Conservation (phyloP, 2,329 filamentous ascomycete species). For the Proliferodiscus dingleyae region DNA sequence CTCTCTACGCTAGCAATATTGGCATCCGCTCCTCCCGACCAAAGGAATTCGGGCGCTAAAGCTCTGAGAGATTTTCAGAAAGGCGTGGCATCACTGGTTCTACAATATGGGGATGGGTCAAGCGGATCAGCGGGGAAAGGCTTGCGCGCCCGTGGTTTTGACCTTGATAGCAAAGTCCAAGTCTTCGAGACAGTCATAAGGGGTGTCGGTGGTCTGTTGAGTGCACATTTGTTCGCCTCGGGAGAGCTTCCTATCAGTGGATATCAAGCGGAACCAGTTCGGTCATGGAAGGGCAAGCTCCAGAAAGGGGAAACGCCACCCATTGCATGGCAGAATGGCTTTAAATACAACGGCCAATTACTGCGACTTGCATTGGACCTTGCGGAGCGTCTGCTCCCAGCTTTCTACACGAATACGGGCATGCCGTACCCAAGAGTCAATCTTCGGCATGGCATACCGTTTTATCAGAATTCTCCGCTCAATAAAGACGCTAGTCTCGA, state of each 20-base stretch:
- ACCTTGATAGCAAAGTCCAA: slow-evolving; percentile 96
- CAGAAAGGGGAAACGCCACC: slow-evolving; percentile 44
- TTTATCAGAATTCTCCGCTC: slow-evolving; percentile 81
- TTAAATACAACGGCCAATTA: slow-evolving; percentile 84
- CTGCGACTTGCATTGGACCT: slow-evolving; percentile 85
- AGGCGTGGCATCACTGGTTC: slow-evolving; percentile 69
- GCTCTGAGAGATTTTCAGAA: slow-evolving; percentile 73
- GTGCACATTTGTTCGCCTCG: slow-evolving; percentile 87
- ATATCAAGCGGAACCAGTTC: slow-evolving; percentile 51
- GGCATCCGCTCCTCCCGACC: slow-evolving; percentile 64
- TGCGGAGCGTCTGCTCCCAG: slow-evolving; percentile 76
- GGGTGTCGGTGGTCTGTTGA: slow-evolving; percentile 83
- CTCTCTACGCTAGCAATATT: slow-evolving; percentile 90
- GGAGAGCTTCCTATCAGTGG: slow-evolving; percentile 83
- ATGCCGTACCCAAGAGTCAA: slow-evolving; percentile 95
- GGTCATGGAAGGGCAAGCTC: slow-evolving; percentile 25
- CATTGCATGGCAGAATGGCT: slow-evolving; percentile 70
- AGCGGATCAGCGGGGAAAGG: slow-evolving; percentile 64
- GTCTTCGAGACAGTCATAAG: slow-evolving; percentile 98
- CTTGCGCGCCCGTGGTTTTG: slow-evolving; percentile 72
- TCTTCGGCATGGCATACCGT: slow-evolving; percentile 82
- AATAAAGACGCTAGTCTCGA: slow-evolving; percentile 51
- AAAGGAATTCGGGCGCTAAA: slow-evolving; percentile 49
- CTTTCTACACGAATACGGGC: slow-evolving; percentile 86
- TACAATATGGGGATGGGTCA: slow-evolving; percentile 82